Base-by-base conservation (phyloP, 2,329 filamentous ascomycete species). In the Penicillium brevicompactum region DNA sequence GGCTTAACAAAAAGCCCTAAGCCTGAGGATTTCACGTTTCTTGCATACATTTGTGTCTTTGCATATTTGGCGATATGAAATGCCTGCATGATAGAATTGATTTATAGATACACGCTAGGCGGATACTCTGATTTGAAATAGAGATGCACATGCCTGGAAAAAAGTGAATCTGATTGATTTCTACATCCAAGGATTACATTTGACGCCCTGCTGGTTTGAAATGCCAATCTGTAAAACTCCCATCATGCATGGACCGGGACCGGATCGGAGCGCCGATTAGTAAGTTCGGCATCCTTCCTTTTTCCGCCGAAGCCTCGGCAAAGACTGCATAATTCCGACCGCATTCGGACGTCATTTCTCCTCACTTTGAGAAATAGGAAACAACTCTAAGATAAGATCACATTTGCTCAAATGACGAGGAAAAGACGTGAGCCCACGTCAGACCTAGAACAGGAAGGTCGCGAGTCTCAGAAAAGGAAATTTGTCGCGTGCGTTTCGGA, bases 401-500 rank as follows among this genome's bases (percentile, higher is more conserved):
- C 3, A 6, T 30, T n/a, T 56, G 8, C 44, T 37, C 55, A 30
- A 30, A 66, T 66, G 63, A 16, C 54, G 18, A 51, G 57, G 48
- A 65, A 63, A 53, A 47, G 61, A 24, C 31, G 47, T 34, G 51
- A 54, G 7, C 31, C 45, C 5, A 57, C 51, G n/a, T 34, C 50
- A 43, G 62, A 63, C 4, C 53, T 55, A 18, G 61, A 60, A 9
- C 55, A 55, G 10, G 51, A 61, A 44, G 40, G 38, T 16, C 55
- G 48, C 3, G 58, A 57, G 8, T 46, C 47, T 10, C 61, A 67
- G 46, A 63, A 62, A 48, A 65, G 64, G 53, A 72, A 71, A 54
- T 69, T 70, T 46, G 64, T 70, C 24, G 70, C 70, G 70, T 72
- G 56, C 46, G 69, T 46, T 31, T 16, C 30, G 21, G 30, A 24